Evolutionary conservation across 495 filamentous ascomycete genomes (phyloP).

Genomic region (Trichoderma reesei): DNA sequence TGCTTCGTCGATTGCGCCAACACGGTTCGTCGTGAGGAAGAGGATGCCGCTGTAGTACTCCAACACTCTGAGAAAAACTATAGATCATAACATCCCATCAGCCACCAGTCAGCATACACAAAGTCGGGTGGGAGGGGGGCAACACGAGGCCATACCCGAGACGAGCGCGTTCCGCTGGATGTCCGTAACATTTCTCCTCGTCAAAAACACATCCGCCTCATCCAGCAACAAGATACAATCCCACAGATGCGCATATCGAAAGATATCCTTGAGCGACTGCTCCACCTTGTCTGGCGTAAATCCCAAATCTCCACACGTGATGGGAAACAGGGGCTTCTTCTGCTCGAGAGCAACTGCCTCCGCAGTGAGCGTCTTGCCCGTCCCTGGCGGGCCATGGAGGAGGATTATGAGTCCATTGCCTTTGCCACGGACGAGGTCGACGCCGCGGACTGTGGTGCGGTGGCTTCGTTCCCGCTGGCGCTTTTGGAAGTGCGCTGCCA

Average conservation of each 20-base stretch:
- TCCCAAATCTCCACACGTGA: constrained; percentile 39
- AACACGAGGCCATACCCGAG: not conserved
- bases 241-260: not conserved
- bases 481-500: no score
- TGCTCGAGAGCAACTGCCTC: constrained; percentile 33
- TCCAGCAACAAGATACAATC: not conserved
- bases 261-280: not conserved
- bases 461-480: no score
- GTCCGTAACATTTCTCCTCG: not conserved
- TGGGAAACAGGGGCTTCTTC: constrained; percentile 29
- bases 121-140: not conserved
- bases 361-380: constrained; percentile 45
- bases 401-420: constrained; percentile 43
- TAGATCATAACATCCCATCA: not conserved
- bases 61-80: not conserved
- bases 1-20: not conserved
- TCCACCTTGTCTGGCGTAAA: constrained; percentile 24
- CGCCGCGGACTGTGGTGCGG: no score
- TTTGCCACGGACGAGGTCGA: constrained; percentile 34
- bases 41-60: not conserved
- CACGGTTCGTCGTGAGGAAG: not conserved
- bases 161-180: not conserved
- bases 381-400: constrained; percentile 42
- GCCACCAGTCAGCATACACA: no score
- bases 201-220: not conserved